Evolutionary conservation across 768 basidiomycete genomes (phyloP), one percentile per base, ranked within the genome.

Genomic region (Cystofilobasidium macerans): DNA sequence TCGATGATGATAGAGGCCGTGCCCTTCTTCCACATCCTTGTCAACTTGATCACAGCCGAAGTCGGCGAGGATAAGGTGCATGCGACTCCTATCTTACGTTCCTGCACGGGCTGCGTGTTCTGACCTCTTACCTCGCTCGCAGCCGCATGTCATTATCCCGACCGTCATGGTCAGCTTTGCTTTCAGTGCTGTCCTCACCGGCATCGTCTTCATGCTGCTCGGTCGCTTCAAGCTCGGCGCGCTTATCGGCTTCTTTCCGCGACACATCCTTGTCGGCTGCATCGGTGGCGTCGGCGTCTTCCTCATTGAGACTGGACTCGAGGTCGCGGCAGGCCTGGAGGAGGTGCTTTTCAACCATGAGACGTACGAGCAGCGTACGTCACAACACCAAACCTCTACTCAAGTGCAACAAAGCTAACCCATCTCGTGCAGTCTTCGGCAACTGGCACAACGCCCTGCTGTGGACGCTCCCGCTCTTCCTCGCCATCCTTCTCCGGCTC

Each of bases 281-380:
- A 97, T 97, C 45, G 93, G 93, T 13, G 93, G 94, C n/a, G 89
- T 98, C 36, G 94, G 94, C 20, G 83, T 86, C 12, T 99, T 98
- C 76, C 79, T 99, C 54, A 83, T 97, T 47, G 80, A 86, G 71
- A 97, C 93, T 0, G 92, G 90, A 16, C 79, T 98, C 36, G 86
- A 90, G 13, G 89, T 95, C 38, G 84, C 86, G 72, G 84, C 89
- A 35, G 84, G 88, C 9, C 80, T 97, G 66, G 78, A 79, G 45
- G 85, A 85, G 12, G 85, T 93, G 71, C 79, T 81, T 12, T 82
- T 87, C 65, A 82, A 83, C 24, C 79, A 84, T 75, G 79, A 79
- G 13, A 85, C 85, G 12, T 62, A 30, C 26, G 53, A 28, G 16
- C 26, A 53, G 13, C 4, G 51, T 54, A 11, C 5, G 48, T 53